Base-by-base conservation (phyloP, 2,329 filamentous ascomycete genomes). In the Thermoascus crustaceus region DNA sequence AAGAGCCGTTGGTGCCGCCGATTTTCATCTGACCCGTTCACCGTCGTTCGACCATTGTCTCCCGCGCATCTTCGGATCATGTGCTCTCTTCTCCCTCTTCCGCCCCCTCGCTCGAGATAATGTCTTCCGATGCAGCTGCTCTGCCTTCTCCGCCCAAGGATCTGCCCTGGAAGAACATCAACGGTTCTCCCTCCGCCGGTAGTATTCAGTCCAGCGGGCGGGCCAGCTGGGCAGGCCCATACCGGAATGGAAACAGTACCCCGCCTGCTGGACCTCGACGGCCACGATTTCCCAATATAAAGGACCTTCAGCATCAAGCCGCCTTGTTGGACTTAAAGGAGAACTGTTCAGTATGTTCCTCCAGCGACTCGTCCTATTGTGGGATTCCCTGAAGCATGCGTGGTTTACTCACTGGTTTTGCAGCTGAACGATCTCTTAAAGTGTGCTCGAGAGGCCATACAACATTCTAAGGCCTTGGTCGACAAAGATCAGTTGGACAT, bases 401-500 rank as follows among this genome's bases (percentile, higher is more conserved):
- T 22, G 19, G 32, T 34, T 37, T 31, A 34, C 47, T 53, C 41
- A 55, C 39, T 30, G 14, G 30, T 32, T 5, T 16, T 35, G 27
- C 45, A 65, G 62, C 45, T 64, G 25, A 49, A 48, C 37, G 37
- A 54, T 20, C 47, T 65, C 14, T 42, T 64, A 13, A 46, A 41
- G 32, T 54, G 46, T 10, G 58, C 61, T n/a, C 52, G 54, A 38
- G 53, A 59, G 34, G 55, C 60, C 20, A 54, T 64, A 24, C 46
- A 55, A 17, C 50, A 50, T 42, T 55, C 59, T 10, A 57, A 48
- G 35, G 34, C 38, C 13, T 49, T 58, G 36, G 42, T 51, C 17
- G 53, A 61, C 24, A 45, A 50, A 17, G 49, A 57, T 18, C 47
- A 61, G 22, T 76, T 79, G 4, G 86, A 91, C 53, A 60, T 78